These are phyloP conservation scores for Chytriomyces confervae DNA, from an alignment of 192 early-diverging fungal genomes.

Conservation along the genomic window DNA sequence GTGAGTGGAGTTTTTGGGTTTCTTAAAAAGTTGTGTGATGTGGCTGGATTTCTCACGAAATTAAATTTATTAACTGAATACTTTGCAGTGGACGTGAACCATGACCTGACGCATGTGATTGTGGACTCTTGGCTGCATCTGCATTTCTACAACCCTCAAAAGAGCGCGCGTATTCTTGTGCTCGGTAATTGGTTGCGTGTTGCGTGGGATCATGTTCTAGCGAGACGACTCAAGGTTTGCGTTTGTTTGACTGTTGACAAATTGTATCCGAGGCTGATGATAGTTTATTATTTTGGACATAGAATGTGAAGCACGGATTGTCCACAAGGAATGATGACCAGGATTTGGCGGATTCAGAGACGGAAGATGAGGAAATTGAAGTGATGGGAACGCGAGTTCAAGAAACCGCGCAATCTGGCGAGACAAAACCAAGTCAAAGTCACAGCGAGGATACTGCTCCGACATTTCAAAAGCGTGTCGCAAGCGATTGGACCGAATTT, in stretches of 20 bases:
- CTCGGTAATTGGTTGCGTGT: constrained; percentile 57
- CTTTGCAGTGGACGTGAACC: constrained; percentile 60
- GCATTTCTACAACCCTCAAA: constrained; percentile 47
- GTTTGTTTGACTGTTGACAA: too few species aligned
- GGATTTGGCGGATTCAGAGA: neutral
- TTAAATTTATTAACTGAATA: neutral
- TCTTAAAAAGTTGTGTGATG: neutral
- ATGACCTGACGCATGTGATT: constrained; percentile 59
- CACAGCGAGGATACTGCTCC: neutral
- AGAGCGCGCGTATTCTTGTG: constrained; percentile 49
- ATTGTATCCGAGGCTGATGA: too few species aligned
- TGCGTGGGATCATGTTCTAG: constrained; percentile 49
- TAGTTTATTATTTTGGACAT: neutral
- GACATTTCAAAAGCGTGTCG: constrained; percentile 14
- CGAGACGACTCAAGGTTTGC: constrained; percentile 26
- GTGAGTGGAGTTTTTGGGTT: constrained; percentile 46
- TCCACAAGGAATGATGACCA: neutral
- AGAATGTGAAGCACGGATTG: constrained; percentile 2
- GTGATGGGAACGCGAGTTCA: constrained; percentile 30
- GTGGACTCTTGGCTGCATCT: constrained; percentile 66
- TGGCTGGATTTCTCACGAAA: too few species aligned
- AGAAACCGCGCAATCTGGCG: neutral
- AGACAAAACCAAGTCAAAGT: constrained; percentile 2
- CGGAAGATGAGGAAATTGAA: constrained; percentile 19
- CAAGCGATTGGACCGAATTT: constrained; percentile 42